Evolutionary conservation across 2,329 filamentous ascomycete species (phyloP).

Genomic region (Ploettnerulaceae sp.): DNA sequence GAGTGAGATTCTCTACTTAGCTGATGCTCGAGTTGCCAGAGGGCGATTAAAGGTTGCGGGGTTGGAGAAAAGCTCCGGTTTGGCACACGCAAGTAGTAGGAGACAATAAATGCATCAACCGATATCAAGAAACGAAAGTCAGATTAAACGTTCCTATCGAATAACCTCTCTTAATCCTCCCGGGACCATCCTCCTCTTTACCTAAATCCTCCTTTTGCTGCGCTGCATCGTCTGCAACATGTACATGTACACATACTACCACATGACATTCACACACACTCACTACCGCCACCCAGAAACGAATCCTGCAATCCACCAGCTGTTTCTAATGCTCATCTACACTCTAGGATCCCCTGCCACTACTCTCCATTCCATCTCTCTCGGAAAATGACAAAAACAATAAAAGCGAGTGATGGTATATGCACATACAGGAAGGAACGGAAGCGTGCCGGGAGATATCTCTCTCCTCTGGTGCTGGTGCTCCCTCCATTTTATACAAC

Average conservation of each 20-base stretch:
- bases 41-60: too few relatives aligned
- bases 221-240: neutral
- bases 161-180: too few relatives aligned
- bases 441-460: too few relatives aligned
- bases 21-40: too few relatives aligned
- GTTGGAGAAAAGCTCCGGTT: too few relatives aligned
- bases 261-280: neutral
- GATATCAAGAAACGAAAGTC: constrained; percentile 21
- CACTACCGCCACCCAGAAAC: constrained; percentile 7
- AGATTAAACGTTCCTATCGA: constrained; percentile 25
- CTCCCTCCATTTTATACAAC: too few relatives aligned
- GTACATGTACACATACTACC: neutral
- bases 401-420: constrained; percentile 8
- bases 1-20: too few relatives aligned
- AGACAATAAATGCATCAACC: too few relatives aligned
- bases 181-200: too few relatives aligned
- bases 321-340: neutral
- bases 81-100: too few relatives aligned
- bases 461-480: too few relatives aligned
- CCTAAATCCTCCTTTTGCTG: neutral
- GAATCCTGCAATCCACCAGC: constrained; percentile 8
- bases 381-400: neutral
- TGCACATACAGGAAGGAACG: neutral
- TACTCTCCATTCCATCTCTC: neutral
- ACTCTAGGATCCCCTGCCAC: neutral